Conservation (phyloP, 208 protist genomes). For the Leishmania aethiopica region DNA sequence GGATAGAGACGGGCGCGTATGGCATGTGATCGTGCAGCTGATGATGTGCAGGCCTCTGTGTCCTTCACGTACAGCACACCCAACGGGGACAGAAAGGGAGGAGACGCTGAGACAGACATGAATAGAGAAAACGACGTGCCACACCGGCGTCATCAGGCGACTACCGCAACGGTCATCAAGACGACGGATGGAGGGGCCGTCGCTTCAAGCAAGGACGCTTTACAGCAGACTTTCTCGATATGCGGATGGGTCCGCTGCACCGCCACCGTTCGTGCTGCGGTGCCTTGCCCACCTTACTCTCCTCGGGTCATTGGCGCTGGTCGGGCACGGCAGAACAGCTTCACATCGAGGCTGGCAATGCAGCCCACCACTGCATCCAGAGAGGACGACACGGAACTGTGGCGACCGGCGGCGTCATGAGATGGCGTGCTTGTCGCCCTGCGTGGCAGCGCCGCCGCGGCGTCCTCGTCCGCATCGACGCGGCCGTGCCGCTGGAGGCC, state of each 20-base stretch:
- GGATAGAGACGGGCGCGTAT: too few species aligned
- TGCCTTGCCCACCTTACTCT: neutral
- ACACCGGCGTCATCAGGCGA: neutral
- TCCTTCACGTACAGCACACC: neutral
- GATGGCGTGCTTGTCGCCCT: neutral
- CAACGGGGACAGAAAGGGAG: neutral
- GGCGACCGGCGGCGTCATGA: neutral
- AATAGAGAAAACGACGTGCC: neutral
- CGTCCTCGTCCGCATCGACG: neutral
- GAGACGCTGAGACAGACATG: neutral
- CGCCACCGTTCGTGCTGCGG: neutral
- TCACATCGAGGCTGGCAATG: constrained; percentile 9
- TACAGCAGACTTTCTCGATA: neutral
- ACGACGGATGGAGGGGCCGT: neutral
- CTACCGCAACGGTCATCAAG: neutral
- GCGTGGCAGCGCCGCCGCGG: neutral
- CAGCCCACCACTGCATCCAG: constrained; percentile 13
- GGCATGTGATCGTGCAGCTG: neutral
- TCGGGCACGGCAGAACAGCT: constrained; percentile 1
- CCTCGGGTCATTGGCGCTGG: neutral
- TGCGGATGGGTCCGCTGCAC: neutral
- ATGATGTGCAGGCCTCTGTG: neutral
- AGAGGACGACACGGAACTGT: neutral
- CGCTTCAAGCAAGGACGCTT: neutral
- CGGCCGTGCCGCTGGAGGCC: neutral